Conservation (phyloP, 345 rosid genomes). For the Dipteronia dyeriana region DNA sequence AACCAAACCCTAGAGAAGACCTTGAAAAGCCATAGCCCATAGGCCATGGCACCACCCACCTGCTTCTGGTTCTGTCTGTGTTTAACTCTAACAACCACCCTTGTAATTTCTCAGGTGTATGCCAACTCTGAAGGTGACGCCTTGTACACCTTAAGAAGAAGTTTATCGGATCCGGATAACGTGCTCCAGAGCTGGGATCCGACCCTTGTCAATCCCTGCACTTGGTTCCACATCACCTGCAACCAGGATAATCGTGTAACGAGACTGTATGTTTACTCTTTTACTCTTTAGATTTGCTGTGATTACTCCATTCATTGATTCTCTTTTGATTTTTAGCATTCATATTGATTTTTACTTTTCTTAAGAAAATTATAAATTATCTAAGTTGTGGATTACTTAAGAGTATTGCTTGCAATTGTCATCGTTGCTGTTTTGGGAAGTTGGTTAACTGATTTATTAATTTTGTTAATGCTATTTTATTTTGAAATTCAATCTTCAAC, state of each 20-base stretch:
- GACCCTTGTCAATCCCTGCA: conserved; percentile 90
- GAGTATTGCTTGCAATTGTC: neutral
- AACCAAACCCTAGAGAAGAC: neutral
- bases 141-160: conserved; percentile 62
- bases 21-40: conserved; percentile 1
- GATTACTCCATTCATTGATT: neutral
- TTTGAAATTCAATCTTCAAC: neutral
- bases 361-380: neutral
- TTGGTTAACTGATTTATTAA: neutral
- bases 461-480: neutral
- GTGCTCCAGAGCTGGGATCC: conserved; percentile 99
- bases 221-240: conserved; percentile 98
- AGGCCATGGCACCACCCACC: conserved; percentile 49
- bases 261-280: conserved; percentile 50
- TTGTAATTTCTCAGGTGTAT: conserved; percentile 32
- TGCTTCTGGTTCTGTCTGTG: conserved; percentile 33
- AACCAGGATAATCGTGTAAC: conserved; percentile 88
- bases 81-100: conserved; percentile 25
- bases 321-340: neutral
- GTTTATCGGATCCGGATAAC: conserved; percentile 79
- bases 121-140: conserved; percentile 95
- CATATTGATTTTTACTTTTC: neutral
- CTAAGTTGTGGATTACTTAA: neutral
- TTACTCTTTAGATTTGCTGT: too few species aligned
- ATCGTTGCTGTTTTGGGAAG: neutral